A percentile compares a stretch with the other conserved stretches of the same genome.
Conservation (phyloP, 768 basidiomycete species). For the Lentinula detonsa region DNA sequence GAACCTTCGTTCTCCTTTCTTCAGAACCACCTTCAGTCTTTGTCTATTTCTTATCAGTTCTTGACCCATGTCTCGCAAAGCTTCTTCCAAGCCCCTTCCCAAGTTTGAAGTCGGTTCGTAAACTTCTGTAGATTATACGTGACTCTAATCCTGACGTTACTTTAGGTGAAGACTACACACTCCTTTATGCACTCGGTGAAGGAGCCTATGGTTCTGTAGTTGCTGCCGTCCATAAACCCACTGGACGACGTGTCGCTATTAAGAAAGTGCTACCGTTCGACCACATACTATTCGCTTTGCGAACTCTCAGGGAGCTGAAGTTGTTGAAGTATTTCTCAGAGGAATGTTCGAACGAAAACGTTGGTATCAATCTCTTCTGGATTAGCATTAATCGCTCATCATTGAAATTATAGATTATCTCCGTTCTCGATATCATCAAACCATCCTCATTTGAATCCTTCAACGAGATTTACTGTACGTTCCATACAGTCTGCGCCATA, state of each 20-base stretch:
- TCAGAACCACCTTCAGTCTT: not conserved
- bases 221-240: slow-evolving; percentile 80
- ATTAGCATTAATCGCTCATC: not conserved
- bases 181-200: slow-evolving; percentile 73
- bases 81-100: slow-evolving; percentile 58
- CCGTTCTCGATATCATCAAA: slow-evolving; percentile 87
- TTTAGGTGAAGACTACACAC: slow-evolving; percentile 65
- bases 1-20: not conserved
- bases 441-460: slow-evolving; percentile 70
- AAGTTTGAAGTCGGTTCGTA: slow-evolving; percentile 62
- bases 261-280: slow-evolving; percentile 96
- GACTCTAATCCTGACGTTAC: not conserved
- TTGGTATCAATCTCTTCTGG: slow-evolving; percentile 21
- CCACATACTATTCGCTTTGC: slow-evolving; percentile 85
- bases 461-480: slow-evolving; percentile 81
- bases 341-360: slow-evolving; percentile 76
- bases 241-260: slow-evolving; percentile 83
- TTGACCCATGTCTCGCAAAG: slow-evolving; percentile 46
- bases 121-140: not conserved
- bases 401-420: slow-evolving; percentile 63
- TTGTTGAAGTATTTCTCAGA: slow-evolving; percentile 81
- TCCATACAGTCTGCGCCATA: not conserved
- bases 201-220: slow-evolving; percentile 90
- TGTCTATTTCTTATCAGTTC: not conserved
- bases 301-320: slow-evolving; percentile 89